phyloP scores from a whole-genome alignment of 73 alveolate genomes.

The Stentor coeruleus region DNA sequence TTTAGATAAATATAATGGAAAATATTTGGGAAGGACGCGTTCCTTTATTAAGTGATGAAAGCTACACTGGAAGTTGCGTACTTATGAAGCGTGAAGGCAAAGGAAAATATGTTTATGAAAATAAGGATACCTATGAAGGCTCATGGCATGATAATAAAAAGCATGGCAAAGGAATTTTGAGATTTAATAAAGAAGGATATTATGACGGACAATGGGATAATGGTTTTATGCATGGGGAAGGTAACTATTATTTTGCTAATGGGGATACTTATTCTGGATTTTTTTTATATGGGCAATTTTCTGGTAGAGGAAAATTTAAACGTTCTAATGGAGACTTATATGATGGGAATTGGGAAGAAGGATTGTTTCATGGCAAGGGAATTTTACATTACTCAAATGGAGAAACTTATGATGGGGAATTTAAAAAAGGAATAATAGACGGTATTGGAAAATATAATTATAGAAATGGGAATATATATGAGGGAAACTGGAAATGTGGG shows the following conservation, averaged over 20 bases:
- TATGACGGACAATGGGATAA: not conserved
- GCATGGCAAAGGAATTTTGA: not conserved
- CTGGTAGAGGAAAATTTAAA: not conserved
- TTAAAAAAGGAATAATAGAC: not conserved
- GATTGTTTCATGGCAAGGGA: not conserved
- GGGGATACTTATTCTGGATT: not conserved
- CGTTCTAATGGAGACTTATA: not conserved
- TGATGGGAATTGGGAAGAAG: not conserved
- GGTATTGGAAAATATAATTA: not conserved
- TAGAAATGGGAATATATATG: not conserved
- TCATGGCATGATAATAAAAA: not conserved
- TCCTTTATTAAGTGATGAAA: no score
- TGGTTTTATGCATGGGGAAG: not conserved
- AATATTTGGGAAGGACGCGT: no score
- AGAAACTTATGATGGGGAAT: slow-evolving; percentile 4
- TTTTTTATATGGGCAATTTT: not conserved
- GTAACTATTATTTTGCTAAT: not conserved
- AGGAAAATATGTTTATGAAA: not conserved
- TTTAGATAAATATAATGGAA: no score
- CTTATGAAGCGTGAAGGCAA: no score
- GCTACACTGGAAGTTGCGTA: no score
- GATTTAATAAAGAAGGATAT: not conserved
- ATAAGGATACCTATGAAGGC: not conserved
- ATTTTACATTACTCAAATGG: not conserved
- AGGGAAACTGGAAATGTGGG: not conserved